These are phyloP conservation scores for Hymenoscyphus infarciens DNA, from an alignment of 2,329 filamentous ascomycete species.

Conservation along the genomic window DNA sequence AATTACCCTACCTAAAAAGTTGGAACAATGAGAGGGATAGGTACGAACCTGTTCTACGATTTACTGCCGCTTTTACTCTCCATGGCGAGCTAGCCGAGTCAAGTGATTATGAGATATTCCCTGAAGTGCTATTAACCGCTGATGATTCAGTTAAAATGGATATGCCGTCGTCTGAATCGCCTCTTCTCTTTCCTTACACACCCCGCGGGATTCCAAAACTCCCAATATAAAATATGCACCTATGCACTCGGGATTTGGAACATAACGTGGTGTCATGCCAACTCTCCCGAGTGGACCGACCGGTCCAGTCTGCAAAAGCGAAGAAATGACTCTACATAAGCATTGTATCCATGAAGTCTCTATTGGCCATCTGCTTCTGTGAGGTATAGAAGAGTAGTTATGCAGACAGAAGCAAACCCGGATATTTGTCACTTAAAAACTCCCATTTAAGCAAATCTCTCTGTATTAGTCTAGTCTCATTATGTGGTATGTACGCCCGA, in stretches of 20 bases:
- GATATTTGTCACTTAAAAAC: background rate
- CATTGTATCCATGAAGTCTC: too few species aligned
- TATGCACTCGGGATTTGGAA: background rate
- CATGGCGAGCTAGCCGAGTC: background rate
- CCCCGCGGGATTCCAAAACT: background rate
- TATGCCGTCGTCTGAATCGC: background rate
- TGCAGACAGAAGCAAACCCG: too few species aligned
- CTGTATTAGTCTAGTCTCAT: constrained; percentile 19
- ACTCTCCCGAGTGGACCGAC: background rate
- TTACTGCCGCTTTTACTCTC: too few species aligned
- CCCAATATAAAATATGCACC: background rate
- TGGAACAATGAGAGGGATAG: too few species aligned
- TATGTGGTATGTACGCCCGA: constrained; percentile 13
- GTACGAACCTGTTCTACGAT: too few species aligned
- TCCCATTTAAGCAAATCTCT: background rate
- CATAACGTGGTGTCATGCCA: background rate
- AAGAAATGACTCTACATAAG: too few species aligned
- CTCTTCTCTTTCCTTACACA: background rate
- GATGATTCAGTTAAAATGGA: background rate
- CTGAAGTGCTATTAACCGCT: too few species aligned
- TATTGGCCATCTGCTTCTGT: too few species aligned
- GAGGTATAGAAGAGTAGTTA: too few species aligned
- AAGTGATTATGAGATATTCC: background rate
- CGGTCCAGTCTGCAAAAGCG: too few species aligned
- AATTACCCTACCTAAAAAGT: too few species aligned